Evolutionary conservation across 352 stramenopile species (phyloP), one percentile per base, ranked within the genome.

Genomic region (Blastocystis sp.): DNA sequence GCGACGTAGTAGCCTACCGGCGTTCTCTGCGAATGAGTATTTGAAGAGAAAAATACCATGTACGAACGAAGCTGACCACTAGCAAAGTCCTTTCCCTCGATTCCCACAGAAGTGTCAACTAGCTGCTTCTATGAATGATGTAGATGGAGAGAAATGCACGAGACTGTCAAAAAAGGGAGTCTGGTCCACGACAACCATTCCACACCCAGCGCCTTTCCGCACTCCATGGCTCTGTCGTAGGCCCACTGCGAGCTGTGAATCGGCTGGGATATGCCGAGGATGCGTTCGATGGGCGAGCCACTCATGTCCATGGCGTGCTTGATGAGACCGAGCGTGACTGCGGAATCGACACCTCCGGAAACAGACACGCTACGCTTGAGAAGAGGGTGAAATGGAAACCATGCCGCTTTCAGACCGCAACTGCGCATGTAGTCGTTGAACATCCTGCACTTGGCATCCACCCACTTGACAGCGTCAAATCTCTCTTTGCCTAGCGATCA

Each of bases 341-440:
- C 70, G 14, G 53, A 80, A 64, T 87, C 70, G 52, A 82, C 60
- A 60, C 62, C 70, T 45, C 62, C 62, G 0, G 62, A 87, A 80
- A 82, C 77, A 81, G 77, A 82, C 14, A 87, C 70, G 7, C 77
- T 82, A 82, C 17, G 23, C 38, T 81, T 19, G 14, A 81, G 1
- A 87, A 0, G 9, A 86, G 9, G 40, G 7, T 2, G 4, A 14
- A 5, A 21, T 56, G 11, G 10, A 4, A 41, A 87, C 62, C 52
- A n/a, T 43, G 61, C 48, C 14, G 70, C 52, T 38, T 87, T 78
- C 11, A 87, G 28, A 60, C 70, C 77, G 59, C 77, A 87, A 11
- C 28, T 11, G 5, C 40, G 17, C 70, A 87, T 87, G 23, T 87
- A 87, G 53, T 87, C 77, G 23, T 87, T 87, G 40, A 87, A 87